A percentile compares a stretch with the other conserved stretches of the same genome.
These are phyloP conservation scores for Nissolia schottii DNA, from an alignment of 306 rosid genomes.

Conservation along the genomic window DNA sequence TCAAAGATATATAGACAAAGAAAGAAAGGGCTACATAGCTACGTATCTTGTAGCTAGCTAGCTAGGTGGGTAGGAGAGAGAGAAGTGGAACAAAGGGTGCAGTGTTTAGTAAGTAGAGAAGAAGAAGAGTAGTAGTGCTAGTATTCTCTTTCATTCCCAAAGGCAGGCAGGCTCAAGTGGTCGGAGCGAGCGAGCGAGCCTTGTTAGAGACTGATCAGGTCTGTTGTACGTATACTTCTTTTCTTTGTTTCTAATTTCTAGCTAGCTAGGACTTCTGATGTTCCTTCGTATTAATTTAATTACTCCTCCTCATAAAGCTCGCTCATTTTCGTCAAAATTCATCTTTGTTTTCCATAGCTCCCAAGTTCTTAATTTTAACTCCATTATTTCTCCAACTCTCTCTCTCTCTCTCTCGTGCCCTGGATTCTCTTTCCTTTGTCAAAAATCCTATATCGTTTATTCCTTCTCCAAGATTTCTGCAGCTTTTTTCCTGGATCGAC, in stretches of 20 bases:
- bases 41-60: too few species aligned
- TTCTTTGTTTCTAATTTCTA: too few species aligned
- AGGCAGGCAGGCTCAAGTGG: too few species aligned
- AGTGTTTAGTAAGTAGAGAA: too few species aligned
- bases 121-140: too few species aligned
- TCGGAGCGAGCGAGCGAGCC: conserved; percentile 44
- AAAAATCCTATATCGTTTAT: background rate
- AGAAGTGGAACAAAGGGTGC: conserved; percentile 31
- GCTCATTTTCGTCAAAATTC: background rate
- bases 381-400: background rate
- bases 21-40: conserved; percentile 59
- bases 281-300: background rate
- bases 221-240: background rate
- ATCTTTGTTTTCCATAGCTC: background rate
- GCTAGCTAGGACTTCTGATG: background rate
- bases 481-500: background rate
- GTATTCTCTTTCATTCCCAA: too few species aligned
- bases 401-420: background rate
- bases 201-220: conserved; percentile 48
- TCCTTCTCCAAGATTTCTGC: background rate
- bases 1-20: conserved; percentile 38
- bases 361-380: background rate
- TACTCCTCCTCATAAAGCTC: background rate
- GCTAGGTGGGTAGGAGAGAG: conserved; percentile 17
- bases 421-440: background rate